Conservation (phyloP, 495 filamentous ascomycete genomes). For the Aspergillus sclerotiicarbonarius region DNA sequence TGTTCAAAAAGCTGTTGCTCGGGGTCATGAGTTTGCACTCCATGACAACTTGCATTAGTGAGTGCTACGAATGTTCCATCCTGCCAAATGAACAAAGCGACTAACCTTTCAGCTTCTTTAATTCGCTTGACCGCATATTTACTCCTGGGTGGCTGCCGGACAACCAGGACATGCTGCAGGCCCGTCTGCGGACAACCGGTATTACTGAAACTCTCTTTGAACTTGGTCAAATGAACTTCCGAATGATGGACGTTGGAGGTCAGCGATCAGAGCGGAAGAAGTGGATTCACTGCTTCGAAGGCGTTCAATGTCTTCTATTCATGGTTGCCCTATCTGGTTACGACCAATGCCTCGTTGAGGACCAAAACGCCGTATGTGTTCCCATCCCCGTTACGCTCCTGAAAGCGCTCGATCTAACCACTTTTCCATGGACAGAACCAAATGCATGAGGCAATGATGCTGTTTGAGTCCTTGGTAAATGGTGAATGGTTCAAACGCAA, state of each 20-base stretch:
- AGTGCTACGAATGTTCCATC: conserved; percentile 29
- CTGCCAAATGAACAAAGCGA: background rate
- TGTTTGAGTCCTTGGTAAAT: conserved; percentile 96
- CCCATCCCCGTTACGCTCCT: background rate
- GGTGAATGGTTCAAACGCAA: conserved; percentile 97
- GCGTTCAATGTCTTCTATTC: conserved; percentile 90
- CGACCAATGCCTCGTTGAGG: conserved; percentile 94
- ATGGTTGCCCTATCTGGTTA: conserved; percentile 95
- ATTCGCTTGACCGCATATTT: conserved; percentile 86
- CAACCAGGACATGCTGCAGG: conserved; percentile 93
- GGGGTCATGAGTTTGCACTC: conserved; percentile 93
- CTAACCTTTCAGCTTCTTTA: conserved; percentile 70
- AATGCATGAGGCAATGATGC: conserved; percentile 99
- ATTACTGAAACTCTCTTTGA: conserved; percentile 98
- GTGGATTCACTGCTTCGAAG: conserved; percentile 99
- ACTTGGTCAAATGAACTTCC: conserved; percentile 89
- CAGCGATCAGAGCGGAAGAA: conserved; percentile 98
- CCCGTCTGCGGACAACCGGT: conserved; percentile 88
- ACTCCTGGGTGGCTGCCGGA: conserved; percentile 85
- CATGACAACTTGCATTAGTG: conserved; percentile 96
- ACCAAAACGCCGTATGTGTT: conserved; percentile 86
- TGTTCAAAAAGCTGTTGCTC: conserved; percentile 79
- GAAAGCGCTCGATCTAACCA: conserved; percentile 3
- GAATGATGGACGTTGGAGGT: conserved; percentile 98
- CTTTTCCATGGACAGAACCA: conserved; percentile 65